Base-by-base conservation (phyloP, 257 asterid genomes). In the Salvia splendens region DNA sequence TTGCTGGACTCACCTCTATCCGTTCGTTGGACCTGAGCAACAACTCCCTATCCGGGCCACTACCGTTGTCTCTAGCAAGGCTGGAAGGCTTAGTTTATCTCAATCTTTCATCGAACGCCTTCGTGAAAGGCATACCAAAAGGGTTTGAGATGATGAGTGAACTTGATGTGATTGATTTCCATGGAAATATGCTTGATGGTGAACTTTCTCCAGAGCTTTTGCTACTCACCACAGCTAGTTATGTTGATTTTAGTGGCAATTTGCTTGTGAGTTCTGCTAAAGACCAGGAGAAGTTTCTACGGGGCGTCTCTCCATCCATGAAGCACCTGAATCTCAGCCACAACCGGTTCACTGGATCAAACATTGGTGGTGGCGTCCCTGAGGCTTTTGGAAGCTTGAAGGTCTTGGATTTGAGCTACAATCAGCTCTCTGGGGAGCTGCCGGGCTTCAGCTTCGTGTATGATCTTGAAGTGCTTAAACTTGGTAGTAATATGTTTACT, bases 391-490 rank as follows among this genome's bases (percentile, higher is more conserved):
- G 85, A 64, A 84, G 81, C 83, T 75, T 93, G 78, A 80, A 80
- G 75, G 89, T 86, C 52, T 65, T 93, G 83, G 99, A 93, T 88
- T 84, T 93, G 86, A 90, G 99, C 83, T 81, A 82, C 76, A 93
- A 93, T 76, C 92, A 84, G 72, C 77, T 93, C 6, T 86, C 96
- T 12, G 99, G 96, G 53, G 99, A 86, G 61, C 76, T 93, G 55
- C 96, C 99, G 8, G 96, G 84, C 55, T 93, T 93, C 69, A 84
- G 64, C 73, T 93, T 90, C 35, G 95, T 88, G 47, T 93, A 90
- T 69, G 96, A 90, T 73, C 96, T 93, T 66, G 85, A 86, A 76
- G 88, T 93, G 48, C 81, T 90, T 60, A 93, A 69, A 71, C 92
- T 93, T 52, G 78, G 96, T 66, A 88, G 74, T 74, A 93, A 93